Evolutionary conservation across 345 rosid genomes (phyloP).

Genomic region (Microcos paniculata): DNA sequence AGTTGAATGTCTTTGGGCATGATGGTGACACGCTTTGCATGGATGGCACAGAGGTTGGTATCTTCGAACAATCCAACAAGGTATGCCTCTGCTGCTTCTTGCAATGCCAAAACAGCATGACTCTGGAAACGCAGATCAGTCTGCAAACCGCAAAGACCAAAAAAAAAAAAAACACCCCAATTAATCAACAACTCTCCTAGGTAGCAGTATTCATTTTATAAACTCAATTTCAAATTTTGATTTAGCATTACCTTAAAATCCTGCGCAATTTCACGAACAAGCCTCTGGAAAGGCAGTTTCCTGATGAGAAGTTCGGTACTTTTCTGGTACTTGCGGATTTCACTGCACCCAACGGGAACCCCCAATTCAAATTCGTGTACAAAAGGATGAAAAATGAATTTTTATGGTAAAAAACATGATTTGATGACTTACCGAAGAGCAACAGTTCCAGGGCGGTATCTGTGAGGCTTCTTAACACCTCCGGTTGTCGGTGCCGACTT

Average conservation of each 20-base stretch:
- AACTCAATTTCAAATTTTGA: neutral
- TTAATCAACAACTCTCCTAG: neutral
- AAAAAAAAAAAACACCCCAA: no score
- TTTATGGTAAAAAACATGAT: no score
- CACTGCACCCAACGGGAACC: conserved; percentile 34
- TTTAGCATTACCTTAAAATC: conserved; percentile 55
- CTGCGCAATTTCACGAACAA: conserved; percentile 95
- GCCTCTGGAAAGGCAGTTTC: conserved; percentile 86
- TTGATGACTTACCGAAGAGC: conserved; percentile 69
- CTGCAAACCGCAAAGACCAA: conserved; percentile 22
- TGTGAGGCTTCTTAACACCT: conserved; percentile 90
- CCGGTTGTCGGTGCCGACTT: conserved; percentile 93
- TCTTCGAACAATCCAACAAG: conserved; percentile 88
- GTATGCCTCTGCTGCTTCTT: conserved; percentile 93
- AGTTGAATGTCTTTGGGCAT: conserved; percentile 92
- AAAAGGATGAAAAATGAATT: neutral
- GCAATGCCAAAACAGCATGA: conserved; percentile 85
- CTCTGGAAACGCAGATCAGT: conserved; percentile 93
- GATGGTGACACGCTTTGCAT: conserved; percentile 83
- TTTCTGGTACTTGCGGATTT: conserved; percentile 91
- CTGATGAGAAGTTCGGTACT: conserved; percentile 86
- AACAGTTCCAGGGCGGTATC: conserved; percentile 95
- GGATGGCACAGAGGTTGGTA: conserved; percentile 87
- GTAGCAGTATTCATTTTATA: no score
- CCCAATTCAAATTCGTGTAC: neutral